Percentiles rank a stretch among this genome's conserved stretches.
phyloP scores from a whole-genome alignment of 1,284 basidiomycete species.

The Ceratobasidium sp. region DNA sequence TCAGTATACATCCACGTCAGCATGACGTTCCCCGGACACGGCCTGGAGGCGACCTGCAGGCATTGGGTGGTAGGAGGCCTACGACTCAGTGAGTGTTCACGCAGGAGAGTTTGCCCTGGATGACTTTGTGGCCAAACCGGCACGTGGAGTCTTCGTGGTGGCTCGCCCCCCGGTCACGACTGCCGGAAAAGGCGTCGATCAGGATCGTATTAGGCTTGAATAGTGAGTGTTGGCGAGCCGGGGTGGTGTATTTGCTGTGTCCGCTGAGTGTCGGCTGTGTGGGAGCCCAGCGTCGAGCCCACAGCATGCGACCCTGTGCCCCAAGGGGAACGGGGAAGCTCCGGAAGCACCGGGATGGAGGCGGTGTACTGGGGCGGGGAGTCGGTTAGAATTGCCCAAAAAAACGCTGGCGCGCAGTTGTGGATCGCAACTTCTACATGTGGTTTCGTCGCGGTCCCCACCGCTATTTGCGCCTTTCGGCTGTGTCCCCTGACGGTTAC shows the following conservation, averaged over 20 bases:
- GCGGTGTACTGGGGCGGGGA: conserved; percentile 23
- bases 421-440: conserved; percentile 32
- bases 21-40: conserved; percentile 29
- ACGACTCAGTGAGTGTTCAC: neutral
- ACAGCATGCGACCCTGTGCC: conserved; percentile 15
- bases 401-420: conserved; percentile 9
- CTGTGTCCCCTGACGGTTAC: conserved; percentile 20
- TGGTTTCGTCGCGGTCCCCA: conserved; percentile 22
- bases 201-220: conserved; percentile 29
- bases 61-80: neutral
- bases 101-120: conserved; percentile 9
- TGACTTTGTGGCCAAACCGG: conserved; percentile 12
- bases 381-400: conserved; percentile 36
- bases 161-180: conserved; percentile 14
- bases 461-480: conserved; percentile 25
- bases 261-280: conserved; percentile 34
- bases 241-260: neutral
- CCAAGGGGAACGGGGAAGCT: conserved; percentile 27
- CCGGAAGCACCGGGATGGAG: conserved; percentile 21
- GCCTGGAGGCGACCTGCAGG: conserved; percentile 39
- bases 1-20: conserved; percentile 33
- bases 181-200: conserved; percentile 3
- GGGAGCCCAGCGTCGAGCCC: conserved; percentile 9
- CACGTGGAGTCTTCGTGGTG: conserved; percentile 19
- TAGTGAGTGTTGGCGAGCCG: conserved; percentile 2